Evolutionary conservation across 495 filamentous ascomycete genomes (phyloP), one percentile per base, ranked within the genome.

Genomic region (Podospora conica): DNA sequence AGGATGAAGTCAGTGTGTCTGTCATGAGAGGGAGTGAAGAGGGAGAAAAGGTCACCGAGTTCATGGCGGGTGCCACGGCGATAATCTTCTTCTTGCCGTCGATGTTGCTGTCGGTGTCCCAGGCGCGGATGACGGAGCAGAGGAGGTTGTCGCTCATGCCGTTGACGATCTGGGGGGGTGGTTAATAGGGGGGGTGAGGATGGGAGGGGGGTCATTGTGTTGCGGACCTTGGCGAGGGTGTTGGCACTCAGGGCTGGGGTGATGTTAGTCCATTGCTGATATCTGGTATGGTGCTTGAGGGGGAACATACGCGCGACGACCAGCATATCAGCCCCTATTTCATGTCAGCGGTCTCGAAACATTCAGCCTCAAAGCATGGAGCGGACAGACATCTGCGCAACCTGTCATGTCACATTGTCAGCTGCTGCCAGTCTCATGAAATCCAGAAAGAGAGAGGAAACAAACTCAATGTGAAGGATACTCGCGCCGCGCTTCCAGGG

Each of bases 401-500:
- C 25, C 70, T 72, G 57, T 29, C 20, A 66, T 25, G 60, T 33
- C 27, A n/a, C 2, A 40, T 15, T 40, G 33, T 40, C 3, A 40
- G 33, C 12, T 40, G 33, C 12, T 40, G 53, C 58, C 1, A 24
- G 7, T 55, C 8, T 25, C 9, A 28, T 25, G 22, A 20, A 22
- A 20, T n/a, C n/a, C 11, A 33, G 21, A 8, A 23, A 21, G 24
- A 56, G 48, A 58, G 62, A 15, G 18, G 85, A 81, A 54, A 91
- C 81, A 63, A 92, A 78, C 77, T 95, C 91, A 65, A 98, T 96
- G 69, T 98, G 94, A 56, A 97, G 76, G 28, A 98, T 92, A 3
- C 76, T 75, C 23, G 80, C 81, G 0, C 86, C 88, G 3, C 89
- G 78, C 8, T 79, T 81, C 91, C 92, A 96, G 0, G 91, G 87